Evolutionary conservation across 192 early-diverging fungal species (phyloP), one percentile per base, ranked within the genome.

Genomic region (Spizellomyces punctatus): DNA sequence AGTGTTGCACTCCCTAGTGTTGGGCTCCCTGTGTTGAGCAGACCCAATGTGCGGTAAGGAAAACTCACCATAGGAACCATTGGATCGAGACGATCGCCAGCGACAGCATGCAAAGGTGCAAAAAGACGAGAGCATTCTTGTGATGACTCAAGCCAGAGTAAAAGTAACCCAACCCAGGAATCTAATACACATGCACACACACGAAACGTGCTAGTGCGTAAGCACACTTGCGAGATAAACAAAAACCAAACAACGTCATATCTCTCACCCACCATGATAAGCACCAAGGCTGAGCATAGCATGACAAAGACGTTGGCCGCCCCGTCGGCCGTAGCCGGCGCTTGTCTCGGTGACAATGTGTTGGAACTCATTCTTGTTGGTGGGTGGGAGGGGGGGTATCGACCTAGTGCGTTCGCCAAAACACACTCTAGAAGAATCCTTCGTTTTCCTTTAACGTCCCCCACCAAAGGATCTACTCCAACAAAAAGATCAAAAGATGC

Each of bases 131-230:
- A 0, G 95, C 93, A 79, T 95, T 94, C 77, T 96, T 96, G 81
- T 80, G 86, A 41, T 91, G 85, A 16, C 92, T 91, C 89, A 96
- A 90, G 52, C 95, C 95, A 63, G 92, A 93, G 82, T 96, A 96
- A 64, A 95, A 94, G 83, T 92, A 92, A 8, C 94, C 95, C 27
- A 96, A 85, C 45, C 91, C 95, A 1, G 95, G 70, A 54, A 70
- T 22, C 27, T n/a, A n/a, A n/a, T n/a, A n/a, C n/a, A n/a, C n/a
- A n/a, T n/a, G n/a, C n/a, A n/a, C n/a, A n/a, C n/a, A n/a, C n/a
- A n/a, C n/a, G n/a, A 48, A 56, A 14, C 12, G n/a, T 14, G 21
- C 12, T 55, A 2, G 27, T 36, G 27, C 3, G 27, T 36, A 36
- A 36, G 27, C 27, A 36, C 27, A n/a, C n/a, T n/a, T 36, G 27